These are phyloP conservation scores for Macrolepiota fuliginosa DNA, from an alignment of 768 basidiomycete species.

Conservation along the genomic window DNA sequence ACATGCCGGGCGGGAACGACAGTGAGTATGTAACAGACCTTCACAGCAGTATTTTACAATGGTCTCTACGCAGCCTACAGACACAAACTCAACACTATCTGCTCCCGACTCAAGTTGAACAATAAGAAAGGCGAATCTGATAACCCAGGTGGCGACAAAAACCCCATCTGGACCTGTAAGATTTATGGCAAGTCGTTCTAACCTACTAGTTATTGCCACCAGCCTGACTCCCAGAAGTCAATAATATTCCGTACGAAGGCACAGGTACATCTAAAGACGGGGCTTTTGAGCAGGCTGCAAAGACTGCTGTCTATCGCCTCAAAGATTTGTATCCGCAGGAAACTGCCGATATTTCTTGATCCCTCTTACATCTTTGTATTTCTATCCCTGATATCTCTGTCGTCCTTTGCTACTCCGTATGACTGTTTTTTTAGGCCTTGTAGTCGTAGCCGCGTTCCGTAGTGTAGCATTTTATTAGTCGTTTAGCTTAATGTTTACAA, in stretches of 20 bases:
- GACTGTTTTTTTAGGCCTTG: too few species aligned
- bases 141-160: not conserved
- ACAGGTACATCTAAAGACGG: not conserved
- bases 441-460: too few species aligned
- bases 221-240: not conserved
- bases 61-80: not conserved
- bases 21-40: not conserved
- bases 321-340: not conserved
- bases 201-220: not conserved
- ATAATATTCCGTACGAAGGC: not conserved
- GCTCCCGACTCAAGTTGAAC: not conserved
- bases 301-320: not conserved
- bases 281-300: not conserved
- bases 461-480: too few species aligned
- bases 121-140: not conserved
- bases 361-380: not conserved
- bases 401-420: too few species aligned
- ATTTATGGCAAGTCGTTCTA: not conserved
- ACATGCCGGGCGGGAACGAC: not conserved
- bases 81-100: slow-evolving; percentile 4
- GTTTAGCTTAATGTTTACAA: too few species aligned
- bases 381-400: too few species aligned
- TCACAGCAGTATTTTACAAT: not conserved
- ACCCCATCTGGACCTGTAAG: not conserved
- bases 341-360: not conserved